Conservation (phyloP, 768 basidiomycete genomes). For the Naematelia encephala region DNA sequence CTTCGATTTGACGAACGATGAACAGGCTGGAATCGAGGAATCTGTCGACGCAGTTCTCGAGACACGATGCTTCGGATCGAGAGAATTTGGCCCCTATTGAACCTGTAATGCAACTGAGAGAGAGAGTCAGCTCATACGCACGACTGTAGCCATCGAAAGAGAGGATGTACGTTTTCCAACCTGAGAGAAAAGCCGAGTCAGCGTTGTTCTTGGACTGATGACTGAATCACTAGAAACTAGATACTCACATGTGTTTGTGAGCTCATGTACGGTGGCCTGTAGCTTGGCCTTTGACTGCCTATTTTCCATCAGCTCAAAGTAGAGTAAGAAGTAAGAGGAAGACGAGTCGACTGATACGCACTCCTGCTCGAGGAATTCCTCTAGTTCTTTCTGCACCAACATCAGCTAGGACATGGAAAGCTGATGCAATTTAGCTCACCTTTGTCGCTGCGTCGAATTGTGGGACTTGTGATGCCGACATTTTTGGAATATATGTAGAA, state of each 20-base stretch:
- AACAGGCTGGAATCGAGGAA: constrained; percentile 83
- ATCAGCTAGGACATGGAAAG: constrained; percentile 5
- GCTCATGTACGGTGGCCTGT: constrained; percentile 65
- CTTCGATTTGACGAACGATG: constrained; percentile 66
- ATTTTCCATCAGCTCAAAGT: not conserved
- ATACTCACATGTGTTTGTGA: constrained; percentile 77
- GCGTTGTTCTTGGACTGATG: not conserved
- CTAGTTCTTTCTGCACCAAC: constrained; percentile 69
- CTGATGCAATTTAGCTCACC: constrained; percentile 22
- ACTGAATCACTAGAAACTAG: not conserved
- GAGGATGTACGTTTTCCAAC: constrained; percentile 33
- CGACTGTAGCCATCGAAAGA: not conserved
- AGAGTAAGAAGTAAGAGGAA: not conserved
- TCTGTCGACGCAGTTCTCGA: constrained; percentile 84
- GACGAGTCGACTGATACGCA: constrained; percentile 12
- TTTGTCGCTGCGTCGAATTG: constrained; percentile 48
- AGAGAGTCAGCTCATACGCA: not conserved
- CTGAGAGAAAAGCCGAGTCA: constrained; percentile 9
- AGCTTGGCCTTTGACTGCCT: constrained; percentile 69
- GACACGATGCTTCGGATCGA: constrained; percentile 66
- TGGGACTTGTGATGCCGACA: constrained; percentile 36
- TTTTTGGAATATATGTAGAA: constrained; percentile 6
- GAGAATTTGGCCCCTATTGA: constrained; percentile 16
- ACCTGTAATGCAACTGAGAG: constrained; percentile 9
- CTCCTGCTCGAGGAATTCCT: constrained; percentile 72